Percentiles rank a stretch among this genome's conserved stretches.
These are phyloP conservation scores for Sphaerulina musiva DNA, from an alignment of 2,329 filamentous ascomycete species.

Conservation along the genomic window DNA sequence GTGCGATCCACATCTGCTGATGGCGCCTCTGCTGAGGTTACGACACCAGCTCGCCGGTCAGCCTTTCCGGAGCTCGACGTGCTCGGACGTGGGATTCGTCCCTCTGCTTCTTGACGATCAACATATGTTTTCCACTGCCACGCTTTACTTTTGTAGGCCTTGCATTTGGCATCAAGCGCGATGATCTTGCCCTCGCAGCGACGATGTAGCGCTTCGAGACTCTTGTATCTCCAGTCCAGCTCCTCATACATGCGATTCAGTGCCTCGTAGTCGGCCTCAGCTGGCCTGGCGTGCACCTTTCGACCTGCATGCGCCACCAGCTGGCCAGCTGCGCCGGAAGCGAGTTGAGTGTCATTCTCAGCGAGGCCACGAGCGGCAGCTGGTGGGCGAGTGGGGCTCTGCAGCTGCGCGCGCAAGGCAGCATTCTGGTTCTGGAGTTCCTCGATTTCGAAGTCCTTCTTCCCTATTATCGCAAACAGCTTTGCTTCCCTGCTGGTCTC, in stretches of 20 bases:
- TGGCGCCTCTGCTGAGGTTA: neutral
- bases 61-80: neutral
- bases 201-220: slow-evolving; percentile 25
- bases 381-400: slow-evolving; percentile 1
- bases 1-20: neutral
- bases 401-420: slow-evolving; percentile 18
- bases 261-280: slow-evolving; percentile 23
- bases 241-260: slow-evolving; percentile 30
- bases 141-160: slow-evolving; percentile 37
- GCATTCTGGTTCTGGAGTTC: slow-evolving; percentile 26
- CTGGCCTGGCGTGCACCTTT: neutral
- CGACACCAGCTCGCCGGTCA: neutral
- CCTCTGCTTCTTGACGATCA: slow-evolving; percentile 5
- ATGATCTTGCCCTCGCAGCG: slow-evolving; percentile 5
- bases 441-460: slow-evolving; percentile 10
- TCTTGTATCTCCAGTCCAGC: slow-evolving; percentile 21
- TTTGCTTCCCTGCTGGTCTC: neutral
- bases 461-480: slow-evolving; percentile 5
- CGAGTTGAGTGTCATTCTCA: neutral
- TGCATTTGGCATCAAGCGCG: slow-evolving; percentile 19
- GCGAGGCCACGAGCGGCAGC: neutral
- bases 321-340: neutral
- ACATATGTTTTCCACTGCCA: slow-evolving; percentile 28
- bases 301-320: neutral
- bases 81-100: neutral